Base-by-base conservation (phyloP, 2,329 filamentous ascomycete species). In the Calonectria fujianensis region DNA sequence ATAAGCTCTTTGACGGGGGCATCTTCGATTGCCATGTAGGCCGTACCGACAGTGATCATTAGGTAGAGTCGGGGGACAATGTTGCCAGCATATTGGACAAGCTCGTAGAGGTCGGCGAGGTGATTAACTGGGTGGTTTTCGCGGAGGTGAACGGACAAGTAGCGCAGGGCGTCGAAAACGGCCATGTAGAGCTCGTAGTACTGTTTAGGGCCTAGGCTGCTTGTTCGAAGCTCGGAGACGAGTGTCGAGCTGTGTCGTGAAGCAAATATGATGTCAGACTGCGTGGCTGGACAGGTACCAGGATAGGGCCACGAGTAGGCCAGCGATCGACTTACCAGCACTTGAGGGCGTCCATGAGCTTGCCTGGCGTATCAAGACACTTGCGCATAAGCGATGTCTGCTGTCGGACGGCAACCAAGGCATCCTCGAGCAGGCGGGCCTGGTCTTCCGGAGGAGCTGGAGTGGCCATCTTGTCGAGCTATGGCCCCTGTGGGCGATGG, bases 181-280 rank as follows among this genome's bases (percentile, higher is more conserved):
- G 97, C 92, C 97, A 99, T 99, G 88, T 99, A 99, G 73, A 99
- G 92, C 89, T 99, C 97, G 86, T 99, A 99, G 89, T 99, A 99
- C 86, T 99, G 97, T 86, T 99, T 99, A 41, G 97, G 97, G n/a
- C 97, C 96, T 67, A 99, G 91, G 82, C 95, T 98, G 85, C 96
- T 98, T 6, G 97, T 99, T 81, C 97, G 95, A 82, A 99, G 92
- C 86, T 99, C 97, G n/a, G 97, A 98, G 75, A 99, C 96, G 77
- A 99, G 92, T 27, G 97, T 99, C 52, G 97, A 99, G 87, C 97
- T 98, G 82, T 74, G 81, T 27, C 45, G 16, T n/a, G 70, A 69
- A 75, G 37, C 37, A 39, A 37, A 37, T 20, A 74, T 70, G 66
- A 54, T 57, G 65, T 76, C 66, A 77, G 70, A 16, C 29, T 69